These are phyloP conservation scores for Penicillium daleae DNA, from an alignment of 495 filamentous ascomycete species.

Conservation along the genomic window DNA sequence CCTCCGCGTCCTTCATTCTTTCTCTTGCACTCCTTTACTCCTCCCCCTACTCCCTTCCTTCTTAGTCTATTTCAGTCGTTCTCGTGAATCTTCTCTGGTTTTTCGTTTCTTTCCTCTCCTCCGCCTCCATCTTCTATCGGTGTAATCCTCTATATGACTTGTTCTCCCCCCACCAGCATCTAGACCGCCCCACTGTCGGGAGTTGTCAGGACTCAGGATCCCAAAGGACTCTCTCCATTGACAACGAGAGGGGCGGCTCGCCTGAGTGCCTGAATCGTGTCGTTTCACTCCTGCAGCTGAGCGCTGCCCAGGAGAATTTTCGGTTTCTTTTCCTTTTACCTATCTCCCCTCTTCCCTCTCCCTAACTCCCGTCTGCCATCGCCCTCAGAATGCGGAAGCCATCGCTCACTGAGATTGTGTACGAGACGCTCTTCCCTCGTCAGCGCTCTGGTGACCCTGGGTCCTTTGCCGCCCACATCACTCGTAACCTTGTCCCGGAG, in stretches of 20 bases:
- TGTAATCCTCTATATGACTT: constrained; percentile 7
- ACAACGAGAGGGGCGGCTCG: constrained; percentile 10
- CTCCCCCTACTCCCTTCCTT: not conserved
- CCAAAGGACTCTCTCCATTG: not conserved
- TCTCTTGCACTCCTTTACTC: constrained; percentile 1
- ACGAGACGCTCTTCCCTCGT: constrained; percentile 60
- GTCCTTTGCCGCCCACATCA: constrained; percentile 62
- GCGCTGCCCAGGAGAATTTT: constrained; percentile 2
- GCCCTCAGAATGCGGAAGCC: constrained; percentile 60
- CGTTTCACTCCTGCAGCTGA: constrained; percentile 18
- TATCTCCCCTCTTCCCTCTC: not conserved
- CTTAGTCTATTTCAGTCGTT: not conserved
- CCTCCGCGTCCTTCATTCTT: not conserved
- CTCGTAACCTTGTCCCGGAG: constrained; percentile 78
- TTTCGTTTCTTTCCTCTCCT: not conserved
- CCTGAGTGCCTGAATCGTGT: not conserved
- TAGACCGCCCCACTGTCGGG: constrained; percentile 18
- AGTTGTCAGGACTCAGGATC: constrained; percentile 15
- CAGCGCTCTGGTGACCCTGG: constrained; percentile 58
- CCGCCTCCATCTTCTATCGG: not conserved
- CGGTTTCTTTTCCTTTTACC: not conserved
- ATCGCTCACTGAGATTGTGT: constrained; percentile 57
- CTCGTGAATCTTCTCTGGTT: not conserved
- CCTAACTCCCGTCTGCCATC: not conserved
- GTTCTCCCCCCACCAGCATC: constrained; percentile 10